A percentile compares a stretch with the other conserved stretches of the same genome.
phyloP scores from a whole-genome alignment of 495 filamentous ascomycete species.

The Wilcoxina mikolae region DNA sequence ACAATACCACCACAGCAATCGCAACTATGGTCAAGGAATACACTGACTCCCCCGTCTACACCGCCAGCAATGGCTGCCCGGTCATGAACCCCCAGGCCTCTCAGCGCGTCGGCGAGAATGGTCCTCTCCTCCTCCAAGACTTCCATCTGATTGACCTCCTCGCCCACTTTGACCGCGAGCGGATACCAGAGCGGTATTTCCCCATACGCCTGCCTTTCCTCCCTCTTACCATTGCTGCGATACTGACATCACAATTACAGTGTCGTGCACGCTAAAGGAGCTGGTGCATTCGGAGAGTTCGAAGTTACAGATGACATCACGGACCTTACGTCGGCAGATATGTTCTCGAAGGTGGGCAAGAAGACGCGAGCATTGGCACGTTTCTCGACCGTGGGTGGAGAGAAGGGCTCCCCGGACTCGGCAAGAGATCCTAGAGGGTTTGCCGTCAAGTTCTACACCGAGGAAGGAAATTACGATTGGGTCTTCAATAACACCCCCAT shows the following conservation, averaged over 20 bases:
- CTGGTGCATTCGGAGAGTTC: constrained; percentile 64
- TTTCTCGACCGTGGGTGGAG: constrained; percentile 58
- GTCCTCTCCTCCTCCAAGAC: constrained; percentile 47
- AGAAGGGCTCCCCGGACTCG: constrained; percentile 54
- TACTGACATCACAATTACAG: background rate
- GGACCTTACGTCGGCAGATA: constrained; percentile 40
- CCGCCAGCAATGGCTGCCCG: constrained; percentile 33
- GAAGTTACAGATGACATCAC: constrained; percentile 52
- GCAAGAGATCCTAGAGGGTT: constrained; percentile 57
- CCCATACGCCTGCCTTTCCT: background rate
- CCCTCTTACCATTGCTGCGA: background rate
- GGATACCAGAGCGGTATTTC: constrained; percentile 31
- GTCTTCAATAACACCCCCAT: constrained; percentile 40
- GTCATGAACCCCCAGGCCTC: constrained; percentile 44
- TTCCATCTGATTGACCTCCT: constrained; percentile 41
- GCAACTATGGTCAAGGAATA: constrained; percentile 13
- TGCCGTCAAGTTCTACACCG: constrained; percentile 65
- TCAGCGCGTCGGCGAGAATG: constrained; percentile 47
- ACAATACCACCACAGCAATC: background rate
- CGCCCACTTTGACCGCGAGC: constrained; percentile 45
- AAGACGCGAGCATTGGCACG: constrained; percentile 50
- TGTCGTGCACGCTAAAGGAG: constrained; percentile 70
- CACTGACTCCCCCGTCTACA: constrained; percentile 19
- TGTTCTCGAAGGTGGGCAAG: constrained; percentile 50
- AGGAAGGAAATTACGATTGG: constrained; percentile 39